Conservation (phyloP, 208 protist genomes). For the Crithidia mellificae region DNA sequence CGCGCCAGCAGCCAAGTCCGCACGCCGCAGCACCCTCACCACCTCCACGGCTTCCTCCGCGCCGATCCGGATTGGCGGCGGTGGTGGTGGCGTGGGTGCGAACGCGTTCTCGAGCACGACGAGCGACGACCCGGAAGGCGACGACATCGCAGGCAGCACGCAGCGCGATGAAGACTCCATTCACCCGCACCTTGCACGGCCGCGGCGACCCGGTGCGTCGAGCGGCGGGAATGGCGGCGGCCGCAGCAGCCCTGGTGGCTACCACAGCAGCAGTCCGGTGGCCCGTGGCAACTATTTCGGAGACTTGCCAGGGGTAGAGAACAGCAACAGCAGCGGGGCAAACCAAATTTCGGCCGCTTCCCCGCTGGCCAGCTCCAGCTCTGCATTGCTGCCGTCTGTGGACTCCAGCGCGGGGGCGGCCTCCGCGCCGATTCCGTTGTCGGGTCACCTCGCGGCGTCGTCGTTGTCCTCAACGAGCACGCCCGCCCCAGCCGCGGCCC, state of each 20-base stretch:
- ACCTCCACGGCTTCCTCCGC: conserved; percentile 22
- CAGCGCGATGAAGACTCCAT: conserved; percentile 26
- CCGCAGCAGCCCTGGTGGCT: conserved; percentile 9
- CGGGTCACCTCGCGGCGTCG: not conserved
- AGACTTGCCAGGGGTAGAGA: conserved; percentile 14
- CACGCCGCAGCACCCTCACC: not conserved
- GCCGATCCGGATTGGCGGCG: conserved; percentile 33
- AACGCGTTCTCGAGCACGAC: conserved; percentile 2
- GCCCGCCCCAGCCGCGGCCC: not conserved
- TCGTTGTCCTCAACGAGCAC: not conserved
- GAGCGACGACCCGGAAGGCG: conserved; percentile 30
- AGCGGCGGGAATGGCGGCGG: not conserved
- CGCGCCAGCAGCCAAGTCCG: not conserved
- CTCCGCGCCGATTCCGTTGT: conserved; percentile 7
- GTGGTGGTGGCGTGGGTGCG: conserved; percentile 11
- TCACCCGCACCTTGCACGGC: conserved; percentile 7
- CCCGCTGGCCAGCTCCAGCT: not conserved
- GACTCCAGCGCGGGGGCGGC: not conserved
- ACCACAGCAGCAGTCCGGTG: conserved; percentile 17
- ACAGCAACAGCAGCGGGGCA: not conserved
- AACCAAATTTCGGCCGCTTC: not conserved
- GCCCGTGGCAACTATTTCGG: conserved; percentile 33
- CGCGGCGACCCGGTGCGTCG: conserved; percentile 14
- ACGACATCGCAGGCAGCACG: conserved; percentile 23
- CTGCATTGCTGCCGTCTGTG: not conserved